Evolutionary conservation across 106 monocot genomes (phyloP).

Genomic region (Apostasia shenzhenica): DNA sequence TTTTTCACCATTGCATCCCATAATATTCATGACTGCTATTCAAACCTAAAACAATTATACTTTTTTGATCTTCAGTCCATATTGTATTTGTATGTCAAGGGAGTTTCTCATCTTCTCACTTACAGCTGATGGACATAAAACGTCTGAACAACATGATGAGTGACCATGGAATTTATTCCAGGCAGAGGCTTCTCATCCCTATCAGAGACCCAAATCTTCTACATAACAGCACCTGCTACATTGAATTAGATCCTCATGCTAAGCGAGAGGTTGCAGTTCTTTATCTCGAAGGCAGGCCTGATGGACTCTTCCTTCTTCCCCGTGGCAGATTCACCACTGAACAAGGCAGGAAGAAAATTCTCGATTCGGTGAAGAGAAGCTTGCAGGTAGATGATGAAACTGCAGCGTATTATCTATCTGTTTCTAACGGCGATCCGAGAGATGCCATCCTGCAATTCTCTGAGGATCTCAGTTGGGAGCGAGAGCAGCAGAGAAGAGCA

Average conservation of each 20-base stretch:
- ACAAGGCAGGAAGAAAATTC: constrained; percentile 37
- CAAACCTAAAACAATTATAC: too few species aligned
- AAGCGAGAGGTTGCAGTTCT: constrained; percentile 91
- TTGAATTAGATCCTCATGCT: constrained; percentile 72
- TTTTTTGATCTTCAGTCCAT: too few species aligned
- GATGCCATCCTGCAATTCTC: constrained; percentile 61
- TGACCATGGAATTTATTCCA: constrained; percentile 90
- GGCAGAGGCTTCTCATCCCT: constrained; percentile 81
- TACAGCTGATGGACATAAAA: constrained; percentile 83
- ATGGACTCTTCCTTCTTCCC: constrained; percentile 1
- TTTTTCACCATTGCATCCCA: too few species aligned
- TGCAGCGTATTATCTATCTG: constrained; percentile 79
- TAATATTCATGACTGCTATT: too few species aligned
- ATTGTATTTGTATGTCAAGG: too few species aligned
- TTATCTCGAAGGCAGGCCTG: constrained; percentile 56
- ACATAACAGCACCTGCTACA: constrained; percentile 52
- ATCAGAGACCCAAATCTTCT: constrained; percentile 59
- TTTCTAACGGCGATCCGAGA: constrained; percentile 69
- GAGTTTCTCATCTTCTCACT: neutral
- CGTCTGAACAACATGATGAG: constrained; percentile 98
- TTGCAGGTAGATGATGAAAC: constrained; percentile 84
- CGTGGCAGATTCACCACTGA: constrained; percentile 2
- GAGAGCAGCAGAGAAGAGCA: constrained; percentile 29
- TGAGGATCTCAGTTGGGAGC: constrained; percentile 75
- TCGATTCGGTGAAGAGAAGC: constrained; percentile 69